A percentile compares a stretch with the other conserved stretches of the same genome.
Conservation (phyloP, 2,329 filamentous ascomycete genomes). For the Nothophoma quercina region DNA sequence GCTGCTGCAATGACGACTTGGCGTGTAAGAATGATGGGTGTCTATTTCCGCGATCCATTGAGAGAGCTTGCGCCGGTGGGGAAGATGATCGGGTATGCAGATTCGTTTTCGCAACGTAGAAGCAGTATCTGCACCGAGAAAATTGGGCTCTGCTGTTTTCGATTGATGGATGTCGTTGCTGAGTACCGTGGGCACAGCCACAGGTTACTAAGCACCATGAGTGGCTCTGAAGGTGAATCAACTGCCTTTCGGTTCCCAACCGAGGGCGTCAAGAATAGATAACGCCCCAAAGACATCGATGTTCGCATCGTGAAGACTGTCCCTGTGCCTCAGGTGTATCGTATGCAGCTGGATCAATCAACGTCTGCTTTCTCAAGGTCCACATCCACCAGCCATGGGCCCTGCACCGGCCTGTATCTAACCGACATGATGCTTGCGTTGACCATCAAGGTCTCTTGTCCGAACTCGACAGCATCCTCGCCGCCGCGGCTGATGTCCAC, state of each 20-base stretch:
- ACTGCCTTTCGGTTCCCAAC: background rate
- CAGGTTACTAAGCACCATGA: no score
- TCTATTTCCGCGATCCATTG: conserved; percentile 12
- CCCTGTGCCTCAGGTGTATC: background rate
- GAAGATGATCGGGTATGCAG: background rate
- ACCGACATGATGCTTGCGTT: conserved; percentile 66
- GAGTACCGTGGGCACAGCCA: conserved; percentile 6
- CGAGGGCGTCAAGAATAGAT: no score
- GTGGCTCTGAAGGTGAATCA: background rate
- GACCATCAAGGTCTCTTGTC: conserved; percentile 63
- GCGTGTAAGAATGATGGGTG: background rate
- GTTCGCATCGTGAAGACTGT: no score
- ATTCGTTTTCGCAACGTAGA: background rate
- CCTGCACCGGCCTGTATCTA: conserved; percentile 58
- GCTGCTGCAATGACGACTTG: conserved; percentile 12
- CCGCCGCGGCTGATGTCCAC: conserved; percentile 43
- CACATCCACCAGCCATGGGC: conserved; percentile 64
- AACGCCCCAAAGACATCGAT: no score
- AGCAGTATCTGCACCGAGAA: background rate
- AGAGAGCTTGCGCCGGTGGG: background rate
- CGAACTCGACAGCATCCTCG: conserved; percentile 48
- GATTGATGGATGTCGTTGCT: background rate
- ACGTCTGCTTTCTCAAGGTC: conserved; percentile 46
- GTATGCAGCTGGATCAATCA: background rate
- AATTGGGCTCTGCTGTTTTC: background rate